Evolutionary conservation across 2,329 filamentous ascomycete species (phyloP), one percentile per base, ranked within the genome.

Genomic region (Nannizzia gypsea): DNA sequence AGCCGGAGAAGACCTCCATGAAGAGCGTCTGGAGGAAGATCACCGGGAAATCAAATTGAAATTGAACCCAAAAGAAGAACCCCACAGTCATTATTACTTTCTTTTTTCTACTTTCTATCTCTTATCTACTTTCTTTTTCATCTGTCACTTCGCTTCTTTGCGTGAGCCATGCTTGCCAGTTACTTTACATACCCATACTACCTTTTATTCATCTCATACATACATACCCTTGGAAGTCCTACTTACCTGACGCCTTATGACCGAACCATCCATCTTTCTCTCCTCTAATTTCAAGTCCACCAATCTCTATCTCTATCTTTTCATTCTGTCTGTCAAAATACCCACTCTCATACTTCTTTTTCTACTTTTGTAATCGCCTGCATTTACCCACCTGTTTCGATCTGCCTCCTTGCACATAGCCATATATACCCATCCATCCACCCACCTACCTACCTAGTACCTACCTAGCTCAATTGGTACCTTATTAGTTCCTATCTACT

Each of bases 21-120:
- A 77, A 70, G 64, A 77, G 72, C 64, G 69, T 78, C 63, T 76
- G 76, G 71, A 72, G 71, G 42, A 76, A 70, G 63, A 63, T 78
- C 40, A 73, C 70, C 59, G 66, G 66, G 54, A 68, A 67, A 40
- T 28, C 31, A 11, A 36, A 8, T 3, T 36, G n/a, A n/a, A n/a
- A n/a, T n/a, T n/a, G n/a, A n/a, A n/a, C n/a, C n/a, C n/a, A n/a
- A n/a, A n/a, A n/a, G n/a, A n/a, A n/a, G n/a, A 36, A 1, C 31
- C 9, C 13, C 13, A 13, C 31, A n/a, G 34, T 20, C 28, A 50
- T 22, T 13, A 17, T 44, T 3, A 24, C 24, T 50, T 11, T 15
- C n/a, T 52, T 54, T 15, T 34, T 2, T n/a, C 34, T 36, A 26
- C n/a, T 34, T 34, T 34, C 28, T n/a, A n/a, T n/a, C n/a, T n/a